phyloP scores from a whole-genome alignment of 805 yeast genomes.

The Schwanniomyces vanrijiae region DNA sequence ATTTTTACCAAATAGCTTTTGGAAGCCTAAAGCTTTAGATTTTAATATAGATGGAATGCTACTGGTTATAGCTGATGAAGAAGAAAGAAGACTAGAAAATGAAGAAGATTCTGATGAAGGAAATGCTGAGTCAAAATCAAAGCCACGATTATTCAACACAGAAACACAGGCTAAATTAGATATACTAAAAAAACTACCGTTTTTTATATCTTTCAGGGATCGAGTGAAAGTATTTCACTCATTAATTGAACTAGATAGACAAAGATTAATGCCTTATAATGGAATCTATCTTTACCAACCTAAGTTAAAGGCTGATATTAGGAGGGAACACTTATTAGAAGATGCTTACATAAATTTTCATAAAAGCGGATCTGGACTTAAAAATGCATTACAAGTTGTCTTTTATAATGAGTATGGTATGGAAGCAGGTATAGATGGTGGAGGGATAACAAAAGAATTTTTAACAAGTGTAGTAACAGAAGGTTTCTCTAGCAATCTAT shows the following conservation, averaged over 20 bases:
- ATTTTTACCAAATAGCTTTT: conserved; percentile 50
- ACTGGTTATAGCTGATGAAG: conserved; percentile 42
- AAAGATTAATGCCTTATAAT: conserved; percentile 13
- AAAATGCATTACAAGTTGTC: conserved; percentile 57
- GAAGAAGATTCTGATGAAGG: conserved; percentile 13
- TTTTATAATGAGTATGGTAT: conserved; percentile 73
- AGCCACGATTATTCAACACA: conserved; percentile 1
- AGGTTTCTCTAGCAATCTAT: conserved; percentile 51
- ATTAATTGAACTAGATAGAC: conserved; percentile 56
- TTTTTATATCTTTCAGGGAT: conserved; percentile 71
- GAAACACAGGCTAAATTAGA: conserved; percentile 36
- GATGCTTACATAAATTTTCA: conserved; percentile 71
- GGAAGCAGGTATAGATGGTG: conserved; percentile 96
- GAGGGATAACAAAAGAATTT: conserved; percentile 92
- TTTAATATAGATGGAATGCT: conserved; percentile 39
- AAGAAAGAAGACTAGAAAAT: conserved; percentile 25
- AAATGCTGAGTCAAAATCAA: background rate
- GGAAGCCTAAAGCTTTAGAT: conserved; percentile 44
- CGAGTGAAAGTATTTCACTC: conserved; percentile 73
- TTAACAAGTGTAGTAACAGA: conserved; percentile 69
- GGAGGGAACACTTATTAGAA: conserved; percentile 68
- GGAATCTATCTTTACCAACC: conserved; percentile 16
- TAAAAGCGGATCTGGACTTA: conserved; percentile 53
- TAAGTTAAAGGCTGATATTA: conserved; percentile 50
- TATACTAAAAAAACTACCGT: conserved; percentile 67